Evolutionary conservation across 495 filamentous ascomycete species (phyloP), one percentile per base, ranked within the genome.

Genomic region (Penicillium pulvis): DNA sequence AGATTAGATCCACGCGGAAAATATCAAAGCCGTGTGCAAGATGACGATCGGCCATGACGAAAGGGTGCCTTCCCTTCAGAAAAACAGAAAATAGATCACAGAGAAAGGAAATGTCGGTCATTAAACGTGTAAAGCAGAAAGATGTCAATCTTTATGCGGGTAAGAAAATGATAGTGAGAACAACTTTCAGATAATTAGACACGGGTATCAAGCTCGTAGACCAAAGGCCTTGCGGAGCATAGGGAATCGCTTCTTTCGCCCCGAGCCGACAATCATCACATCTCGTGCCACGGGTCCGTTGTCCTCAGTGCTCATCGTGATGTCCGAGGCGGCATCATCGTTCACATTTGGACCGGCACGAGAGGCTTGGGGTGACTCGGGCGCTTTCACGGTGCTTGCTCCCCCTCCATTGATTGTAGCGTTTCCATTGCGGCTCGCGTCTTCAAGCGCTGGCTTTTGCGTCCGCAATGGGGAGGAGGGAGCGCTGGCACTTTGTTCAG

Each of bases 181-280:
- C 6, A 20, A 41, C 36, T 31, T 31, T 14, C 24, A 46, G 26
- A 55, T 56, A 41, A 14, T 6, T 17, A 41, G 23, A 46, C 28
- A 28, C 17, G 6, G 17, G 51, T 16, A 24, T 78, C 58, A 80
- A 47, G 61, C 56, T 42, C 73, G 69, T 53, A 82, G 61, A 10
- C 79, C 75, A 49, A 83, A 77, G 28, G 79, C 80, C 57, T 78
- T 81, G 23, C 78, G 69, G 51, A 83, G 65, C 53, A 73, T 66
- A 1, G 72, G 73, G 53, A 83, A 82, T 53, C 79, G 76, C 61
- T 78, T 83, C 68, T 82, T 82, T 53, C 79, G 79, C 36, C 72
- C 74, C 10, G 74, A 71, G 24, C 68, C 63, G 31, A 64, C 69
- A 55, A 75, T 75, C 24, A 75, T 67, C 52, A 77, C 74, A 26